phyloP scores from a whole-genome alignment of 2,329 filamentous ascomycete species.

The Scleromitrula shiraiana region DNA sequence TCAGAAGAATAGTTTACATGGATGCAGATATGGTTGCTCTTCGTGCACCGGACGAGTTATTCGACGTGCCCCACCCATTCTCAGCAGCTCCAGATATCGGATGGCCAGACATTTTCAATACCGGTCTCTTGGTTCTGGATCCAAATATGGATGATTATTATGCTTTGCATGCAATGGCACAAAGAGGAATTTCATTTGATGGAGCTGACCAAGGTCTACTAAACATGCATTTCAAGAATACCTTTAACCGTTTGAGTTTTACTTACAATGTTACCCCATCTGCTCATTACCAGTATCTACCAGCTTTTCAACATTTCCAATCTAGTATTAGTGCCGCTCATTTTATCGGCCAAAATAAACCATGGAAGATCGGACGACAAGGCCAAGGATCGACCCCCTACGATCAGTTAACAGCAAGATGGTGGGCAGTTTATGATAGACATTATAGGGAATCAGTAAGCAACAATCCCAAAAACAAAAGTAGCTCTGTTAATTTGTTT shows the following conservation, averaged over 20 bases:
- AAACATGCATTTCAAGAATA: constrained; percentile 85
- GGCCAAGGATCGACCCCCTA: constrained; percentile 55
- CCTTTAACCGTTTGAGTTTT: constrained; percentile 84
- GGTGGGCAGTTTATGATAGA: constrained; percentile 91
- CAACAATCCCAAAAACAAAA: background rate
- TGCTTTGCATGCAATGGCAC: constrained; percentile 74
- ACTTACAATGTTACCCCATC: constrained; percentile 96
- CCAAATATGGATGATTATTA: constrained; percentile 85
- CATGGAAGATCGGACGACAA: constrained; percentile 64
- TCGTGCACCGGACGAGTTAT: constrained; percentile 86
- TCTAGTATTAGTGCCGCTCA: constrained; percentile 84
- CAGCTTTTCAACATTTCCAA: constrained; percentile 89
- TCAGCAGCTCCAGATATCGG: constrained; percentile 85
- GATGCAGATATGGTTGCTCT: constrained; percentile 92
- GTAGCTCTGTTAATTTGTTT: constrained; percentile 2
- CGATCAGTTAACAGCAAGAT: constrained; percentile 74
- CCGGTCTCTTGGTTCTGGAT: constrained; percentile 86
- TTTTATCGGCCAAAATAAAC: constrained; percentile 88
- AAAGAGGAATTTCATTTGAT: constrained; percentile 86
- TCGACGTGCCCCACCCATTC: constrained; percentile 53
- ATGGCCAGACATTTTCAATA: constrained; percentile 98
- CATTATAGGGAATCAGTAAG: constrained; percentile 59
- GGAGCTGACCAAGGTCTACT: constrained; percentile 92
- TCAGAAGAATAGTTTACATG: constrained; percentile 86
- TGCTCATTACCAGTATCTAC: constrained; percentile 94